Percentiles rank a stretch among this genome's conserved stretches.
phyloP scores from a whole-genome alignment of 192 early-diverging fungal genomes.

The Coemansia sp. region DNA sequence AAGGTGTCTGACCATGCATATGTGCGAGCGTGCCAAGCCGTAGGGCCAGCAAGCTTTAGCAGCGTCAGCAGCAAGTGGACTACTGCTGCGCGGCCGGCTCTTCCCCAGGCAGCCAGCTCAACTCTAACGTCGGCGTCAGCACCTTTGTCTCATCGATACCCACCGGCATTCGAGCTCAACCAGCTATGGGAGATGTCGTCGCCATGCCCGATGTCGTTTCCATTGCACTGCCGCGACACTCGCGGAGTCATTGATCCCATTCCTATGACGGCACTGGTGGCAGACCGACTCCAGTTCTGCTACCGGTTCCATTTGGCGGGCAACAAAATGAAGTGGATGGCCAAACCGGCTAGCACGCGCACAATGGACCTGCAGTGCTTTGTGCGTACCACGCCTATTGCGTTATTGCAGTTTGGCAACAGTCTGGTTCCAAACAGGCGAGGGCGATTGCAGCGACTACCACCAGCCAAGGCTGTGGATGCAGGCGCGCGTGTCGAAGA shows the following conservation, averaged over 20 bases:
- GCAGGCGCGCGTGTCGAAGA: not conserved
- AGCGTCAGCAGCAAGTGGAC: not conserved
- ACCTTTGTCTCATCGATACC: not conserved
- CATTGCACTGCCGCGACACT: slow-evolving; percentile 48
- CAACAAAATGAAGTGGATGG: slow-evolving; percentile 44
- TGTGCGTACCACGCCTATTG: slow-evolving; percentile 35
- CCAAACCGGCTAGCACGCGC: not conserved
- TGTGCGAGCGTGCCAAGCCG: not conserved
- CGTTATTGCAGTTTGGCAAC: slow-evolving; percentile 15
- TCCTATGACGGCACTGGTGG: slow-evolving; percentile 41
- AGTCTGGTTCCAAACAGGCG: not conserved
- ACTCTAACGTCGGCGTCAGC: not conserved
- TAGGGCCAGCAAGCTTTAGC: not conserved
- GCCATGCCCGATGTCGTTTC: slow-evolving; percentile 28
- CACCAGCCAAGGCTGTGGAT: not conserved
- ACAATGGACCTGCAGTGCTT: slow-evolving; percentile 34
- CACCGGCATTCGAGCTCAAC: slow-evolving; percentile 8
- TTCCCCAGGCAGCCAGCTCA: not conserved
- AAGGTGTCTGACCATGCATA: not conserved
- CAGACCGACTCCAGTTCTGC: slow-evolving; percentile 49
- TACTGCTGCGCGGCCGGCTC: not conserved
- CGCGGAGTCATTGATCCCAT: slow-evolving; percentile 43
- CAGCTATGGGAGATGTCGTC: slow-evolving; percentile 49
- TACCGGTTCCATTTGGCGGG: slow-evolving; percentile 44
- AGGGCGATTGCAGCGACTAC: not conserved